Evolutionary conservation across 1,284 basidiomycete species (phyloP).

Genomic region (Golubevia pallescens): DNA sequence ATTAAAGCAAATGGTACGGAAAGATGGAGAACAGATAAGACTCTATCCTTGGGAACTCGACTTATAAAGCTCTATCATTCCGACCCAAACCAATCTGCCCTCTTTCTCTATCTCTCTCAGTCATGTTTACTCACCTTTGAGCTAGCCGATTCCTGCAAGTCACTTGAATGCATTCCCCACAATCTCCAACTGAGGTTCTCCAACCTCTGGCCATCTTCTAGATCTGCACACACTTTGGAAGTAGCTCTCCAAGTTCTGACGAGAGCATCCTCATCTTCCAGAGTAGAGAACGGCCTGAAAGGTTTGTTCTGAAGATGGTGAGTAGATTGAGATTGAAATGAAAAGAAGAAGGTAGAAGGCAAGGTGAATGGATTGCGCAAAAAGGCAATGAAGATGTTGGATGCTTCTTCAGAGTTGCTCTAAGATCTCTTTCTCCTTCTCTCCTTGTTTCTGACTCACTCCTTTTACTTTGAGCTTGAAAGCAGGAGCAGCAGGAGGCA

Average conservation of each 20-base stretch:
- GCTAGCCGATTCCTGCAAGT: neutral
- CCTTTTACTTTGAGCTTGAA: too few relatives aligned
- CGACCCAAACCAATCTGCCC: too few relatives aligned
- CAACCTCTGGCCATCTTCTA: constrained; percentile 47
- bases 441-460: too few relatives aligned
- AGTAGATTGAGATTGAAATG: neutral
- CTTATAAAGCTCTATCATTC: too few relatives aligned
- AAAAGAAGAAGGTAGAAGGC: neutral
- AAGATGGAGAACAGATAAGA: too few relatives aligned
- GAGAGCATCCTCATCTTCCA: constrained; percentile 39
- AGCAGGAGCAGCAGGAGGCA: too few relatives aligned
- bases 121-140: neutral
- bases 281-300: constrained; percentile 39
- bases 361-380: neutral
- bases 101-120: too few relatives aligned
- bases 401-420: too few relatives aligned
- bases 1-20: too few relatives aligned
- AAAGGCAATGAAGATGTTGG: too few relatives aligned
- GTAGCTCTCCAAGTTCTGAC: constrained; percentile 32
- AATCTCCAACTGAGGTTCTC: constrained; percentile 48
- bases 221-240: constrained; percentile 39
- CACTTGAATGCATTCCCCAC: constrained; percentile 14
- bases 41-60: too few relatives aligned
- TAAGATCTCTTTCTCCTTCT: too few relatives aligned
- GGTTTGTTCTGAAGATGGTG: constrained; percentile 28